Base-by-base conservation (phyloP, 768 basidiomycete species). In the Kwoniella botswanensis region DNA sequence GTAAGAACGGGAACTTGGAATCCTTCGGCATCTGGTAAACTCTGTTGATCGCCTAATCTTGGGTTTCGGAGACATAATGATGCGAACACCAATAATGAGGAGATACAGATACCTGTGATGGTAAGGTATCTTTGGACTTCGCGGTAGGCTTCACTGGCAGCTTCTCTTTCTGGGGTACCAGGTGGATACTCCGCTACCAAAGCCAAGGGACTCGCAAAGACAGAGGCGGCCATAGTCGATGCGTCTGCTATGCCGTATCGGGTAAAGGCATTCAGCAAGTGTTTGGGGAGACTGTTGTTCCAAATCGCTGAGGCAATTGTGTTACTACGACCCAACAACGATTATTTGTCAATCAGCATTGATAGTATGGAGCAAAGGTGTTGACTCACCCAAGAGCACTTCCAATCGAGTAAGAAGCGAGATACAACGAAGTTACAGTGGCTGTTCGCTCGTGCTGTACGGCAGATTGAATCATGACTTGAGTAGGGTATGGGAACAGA, bases 401-500 rank as follows among this genome's bases (percentile, higher is more conserved):
- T 2, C 80, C 78, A 59, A 78, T 63, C 44, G 70, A 69, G 63
- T 78, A 80, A 1, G 71, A 69, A 3, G 78, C 71, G 7, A 81
- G 68, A 54, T 75, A 82, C 5, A 75, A 57, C 0, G 70, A 59
- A 13, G 77, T 78, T 17, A 67, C 55, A 6, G 60, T 54, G n/a
- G 67, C 61, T 21, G 63, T 67, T 42, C 73, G 70, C 60, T 78
- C 75, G 65, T 80, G 81, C 24, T 65, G 52, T 1, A 72, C 69
- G 0, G 68, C 67, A 11, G 79, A 58, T 56, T 82, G 81, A 11
- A 80, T 70, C 26, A 71, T 63, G 2, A 71, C 75, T 56, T 81
- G 78, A 1, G 78, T 72, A 11, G 78, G 76, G 71, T 81, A 81
- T 3, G 79, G 71, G 74, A 79, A 77, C 13, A 81, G 61, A 65